Evolutionary conservation across 495 filamentous ascomycete species (phyloP).

Genomic region (Aspergillus incahuasiensis): DNA sequence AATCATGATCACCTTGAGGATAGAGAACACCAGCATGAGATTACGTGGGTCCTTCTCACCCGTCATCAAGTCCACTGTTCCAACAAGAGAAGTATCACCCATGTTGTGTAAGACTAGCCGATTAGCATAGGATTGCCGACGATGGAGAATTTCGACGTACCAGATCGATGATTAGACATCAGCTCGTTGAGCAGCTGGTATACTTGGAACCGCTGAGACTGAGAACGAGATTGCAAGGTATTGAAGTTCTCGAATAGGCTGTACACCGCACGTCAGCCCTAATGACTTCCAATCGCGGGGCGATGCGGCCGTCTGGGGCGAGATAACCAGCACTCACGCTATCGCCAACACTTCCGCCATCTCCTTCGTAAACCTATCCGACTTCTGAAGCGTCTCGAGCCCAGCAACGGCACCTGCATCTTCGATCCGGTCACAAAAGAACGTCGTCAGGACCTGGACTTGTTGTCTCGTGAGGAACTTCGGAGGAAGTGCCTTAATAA

Average conservation of each 20-base stretch:
- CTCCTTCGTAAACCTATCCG: conserved; percentile 46
- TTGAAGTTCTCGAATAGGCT: conserved; percentile 49
- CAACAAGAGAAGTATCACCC: conserved; percentile 55
- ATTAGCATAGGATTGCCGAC: conserved; percentile 12
- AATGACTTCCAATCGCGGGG: background rate
- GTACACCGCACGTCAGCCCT: conserved; percentile 5
- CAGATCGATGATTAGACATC: conserved; percentile 58
- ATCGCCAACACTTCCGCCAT: conserved; percentile 44
- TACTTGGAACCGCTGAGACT: conserved; percentile 58
- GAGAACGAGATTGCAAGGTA: conserved; percentile 59
- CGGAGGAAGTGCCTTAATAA: conserved; percentile 54
- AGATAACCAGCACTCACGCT: conserved; percentile 40
- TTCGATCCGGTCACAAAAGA: conserved; percentile 58
- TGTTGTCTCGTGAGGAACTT: conserved; percentile 64
- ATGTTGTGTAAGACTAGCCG: conserved; percentile 47
- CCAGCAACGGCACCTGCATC: conserved; percentile 54
- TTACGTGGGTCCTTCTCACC: conserved; percentile 76
- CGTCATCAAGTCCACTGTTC: conserved; percentile 63
- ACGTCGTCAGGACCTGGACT: conserved; percentile 54
- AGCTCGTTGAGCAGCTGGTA: conserved; percentile 60
- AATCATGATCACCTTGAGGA: conserved; percentile 65
- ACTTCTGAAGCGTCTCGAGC: conserved; percentile 41
- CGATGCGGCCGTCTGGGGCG: background rate
- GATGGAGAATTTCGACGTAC: conserved; percentile 34
- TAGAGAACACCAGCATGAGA: conserved; percentile 73